phyloP scores from a whole-genome alignment of 192 early-diverging fungal genomes.

The Dimargaris cristalligena region DNA sequence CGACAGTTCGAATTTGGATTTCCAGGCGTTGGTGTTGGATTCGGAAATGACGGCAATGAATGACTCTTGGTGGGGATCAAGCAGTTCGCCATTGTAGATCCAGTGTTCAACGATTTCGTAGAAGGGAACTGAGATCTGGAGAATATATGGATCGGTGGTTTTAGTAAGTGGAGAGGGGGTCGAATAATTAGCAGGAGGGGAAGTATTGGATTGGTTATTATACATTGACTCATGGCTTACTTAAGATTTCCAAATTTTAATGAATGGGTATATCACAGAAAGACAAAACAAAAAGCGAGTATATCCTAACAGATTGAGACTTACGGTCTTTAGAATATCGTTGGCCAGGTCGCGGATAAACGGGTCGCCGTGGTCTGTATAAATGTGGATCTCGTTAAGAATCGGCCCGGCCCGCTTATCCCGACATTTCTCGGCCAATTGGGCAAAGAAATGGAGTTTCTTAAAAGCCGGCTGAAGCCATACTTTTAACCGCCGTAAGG shows the following conservation, averaged over 20 bases:
- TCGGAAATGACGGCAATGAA: constrained; percentile 50
- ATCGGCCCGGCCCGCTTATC: constrained; percentile 25
- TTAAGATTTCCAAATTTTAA: too few species aligned
- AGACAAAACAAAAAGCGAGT: too few species aligned
- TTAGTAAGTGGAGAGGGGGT: too few species aligned
- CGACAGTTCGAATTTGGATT: constrained; percentile 51
- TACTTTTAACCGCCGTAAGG: constrained; percentile 65
- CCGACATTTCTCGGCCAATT: constrained; percentile 44
- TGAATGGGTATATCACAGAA: too few species aligned
- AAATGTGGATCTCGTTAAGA: constrained; percentile 54
- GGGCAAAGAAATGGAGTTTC: constrained; percentile 56
- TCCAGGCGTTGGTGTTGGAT: constrained; percentile 54
- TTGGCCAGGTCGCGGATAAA: constrained; percentile 61
- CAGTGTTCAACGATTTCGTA: constrained; percentile 76
- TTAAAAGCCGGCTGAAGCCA: constrained; percentile 74
- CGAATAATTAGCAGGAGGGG: too few species aligned
- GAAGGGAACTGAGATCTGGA: constrained; percentile 72
- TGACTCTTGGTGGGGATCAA: constrained; percentile 84
- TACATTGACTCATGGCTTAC: too few species aligned
- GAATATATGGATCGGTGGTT: too few species aligned
- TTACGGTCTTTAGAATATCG: constrained; percentile 51
- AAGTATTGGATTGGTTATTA: too few species aligned
- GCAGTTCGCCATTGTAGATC: constrained; percentile 87
- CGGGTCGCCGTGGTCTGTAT: constrained; percentile 84
- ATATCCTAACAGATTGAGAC: too few species aligned